Conservation (phyloP, 78 protist genomes). For the Dictyostelium brefeldianum region DNA sequence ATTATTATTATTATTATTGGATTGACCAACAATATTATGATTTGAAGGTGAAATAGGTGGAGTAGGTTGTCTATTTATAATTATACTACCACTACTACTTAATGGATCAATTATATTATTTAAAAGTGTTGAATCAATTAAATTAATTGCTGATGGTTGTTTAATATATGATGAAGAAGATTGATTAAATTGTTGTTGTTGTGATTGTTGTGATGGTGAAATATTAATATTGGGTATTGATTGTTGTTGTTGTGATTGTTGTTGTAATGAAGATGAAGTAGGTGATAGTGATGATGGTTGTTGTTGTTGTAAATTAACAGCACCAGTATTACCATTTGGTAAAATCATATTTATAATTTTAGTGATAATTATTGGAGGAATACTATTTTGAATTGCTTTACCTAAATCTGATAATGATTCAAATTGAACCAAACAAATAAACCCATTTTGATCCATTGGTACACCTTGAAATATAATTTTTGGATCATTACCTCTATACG, state of each 20-base stretch:
- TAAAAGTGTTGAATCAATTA: neutral
- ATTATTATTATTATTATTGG: no score
- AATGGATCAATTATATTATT: slow-evolving; percentile 6
- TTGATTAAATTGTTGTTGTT: neutral
- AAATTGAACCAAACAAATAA: slow-evolving; percentile 31
- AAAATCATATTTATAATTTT: slow-evolving; percentile 15
- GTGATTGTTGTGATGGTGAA: neutral
- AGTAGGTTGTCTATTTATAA: slow-evolving; percentile 1
- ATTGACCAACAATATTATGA: no score
- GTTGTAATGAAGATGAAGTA: neutral
- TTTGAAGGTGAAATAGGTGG: neutral
- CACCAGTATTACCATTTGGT: neutral
- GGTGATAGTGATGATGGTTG: slow-evolving; percentile 5
- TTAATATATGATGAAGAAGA: neutral
- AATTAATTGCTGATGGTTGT: neutral
- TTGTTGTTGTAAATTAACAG: neutral
- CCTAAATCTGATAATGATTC: slow-evolving; percentile 43
- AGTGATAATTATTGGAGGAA: neutral
- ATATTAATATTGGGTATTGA: no score
- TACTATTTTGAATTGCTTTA: neutral
- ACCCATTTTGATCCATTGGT: neutral
- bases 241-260: neutral
- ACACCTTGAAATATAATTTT: slow-evolving; percentile 7
- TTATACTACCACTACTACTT: neutral
- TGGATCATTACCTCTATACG: slow-evolving; percentile 4